Conservation (phyloP, 2,329 filamentous ascomycete species). For the Fusarium begoniae region DNA sequence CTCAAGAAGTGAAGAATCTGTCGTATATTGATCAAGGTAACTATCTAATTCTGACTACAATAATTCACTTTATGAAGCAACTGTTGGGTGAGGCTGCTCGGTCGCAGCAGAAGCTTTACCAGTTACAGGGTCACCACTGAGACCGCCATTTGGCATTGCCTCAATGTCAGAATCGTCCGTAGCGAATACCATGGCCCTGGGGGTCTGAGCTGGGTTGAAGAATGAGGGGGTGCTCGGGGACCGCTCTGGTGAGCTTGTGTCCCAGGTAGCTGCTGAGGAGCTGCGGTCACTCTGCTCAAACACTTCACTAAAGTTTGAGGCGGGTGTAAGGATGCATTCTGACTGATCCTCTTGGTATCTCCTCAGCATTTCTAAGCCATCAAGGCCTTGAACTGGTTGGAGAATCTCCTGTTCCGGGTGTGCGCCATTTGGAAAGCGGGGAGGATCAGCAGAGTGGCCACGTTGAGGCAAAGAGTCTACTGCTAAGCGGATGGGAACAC, state of each 20-base stretch:
- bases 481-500: background rate
- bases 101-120: background rate
- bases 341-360: background rate
- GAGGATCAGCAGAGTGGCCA: background rate
- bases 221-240: conserved; percentile 26
- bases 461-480: background rate
- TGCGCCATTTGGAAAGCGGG: conserved; percentile 40
- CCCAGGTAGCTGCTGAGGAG: conserved; percentile 23
- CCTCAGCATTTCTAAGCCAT: background rate
- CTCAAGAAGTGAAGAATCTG: conserved; percentile 5
- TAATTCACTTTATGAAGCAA: background rate
- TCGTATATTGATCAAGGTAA: conserved; percentile 17
- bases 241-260: conserved; percentile 10
- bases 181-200: conserved; percentile 39
- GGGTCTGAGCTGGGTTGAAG: conserved; percentile 41
- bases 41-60: background rate
- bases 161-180: conserved; percentile 5
- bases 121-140: background rate
- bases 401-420: conserved; percentile 38
- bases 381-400: background rate
- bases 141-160: background rate
- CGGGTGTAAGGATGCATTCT: background rate
- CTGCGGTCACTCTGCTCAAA: conserved; percentile 26
- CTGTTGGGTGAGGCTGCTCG: background rate
- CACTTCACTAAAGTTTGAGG: conserved; percentile 11